phyloP scores from a whole-genome alignment of 768 basidiomycete genomes.

The Holtermanniella nyarrowii region DNA sequence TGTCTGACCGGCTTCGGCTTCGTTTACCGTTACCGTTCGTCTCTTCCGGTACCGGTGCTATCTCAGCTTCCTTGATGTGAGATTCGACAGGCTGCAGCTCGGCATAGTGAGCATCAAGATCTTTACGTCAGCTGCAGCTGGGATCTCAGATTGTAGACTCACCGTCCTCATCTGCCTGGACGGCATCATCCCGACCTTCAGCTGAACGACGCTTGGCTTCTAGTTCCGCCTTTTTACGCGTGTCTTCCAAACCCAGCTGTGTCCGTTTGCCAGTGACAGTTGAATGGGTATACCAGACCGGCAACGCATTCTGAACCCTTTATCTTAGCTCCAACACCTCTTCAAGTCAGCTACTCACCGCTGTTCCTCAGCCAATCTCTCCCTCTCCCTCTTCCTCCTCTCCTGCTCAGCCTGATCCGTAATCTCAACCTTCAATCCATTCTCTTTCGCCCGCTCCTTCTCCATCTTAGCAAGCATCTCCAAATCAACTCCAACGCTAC shows the following conservation, averaged over 20 bases:
- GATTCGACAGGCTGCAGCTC: slow-evolving; percentile 1
- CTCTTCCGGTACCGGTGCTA: not conserved
- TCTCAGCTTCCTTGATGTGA: slow-evolving; percentile 1
- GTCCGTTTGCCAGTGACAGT: slow-evolving; percentile 90
- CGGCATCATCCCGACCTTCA: not conserved
- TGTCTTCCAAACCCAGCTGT: slow-evolving; percentile 54
- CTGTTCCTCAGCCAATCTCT: slow-evolving; percentile 72
- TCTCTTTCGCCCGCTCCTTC: slow-evolving; percentile 55
- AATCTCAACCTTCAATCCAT: slow-evolving; percentile 57
- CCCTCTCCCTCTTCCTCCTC: slow-evolving; percentile 59
- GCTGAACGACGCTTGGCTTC: slow-evolving; percentile 2
- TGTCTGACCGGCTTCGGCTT: not conserved
- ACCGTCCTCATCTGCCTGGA: slow-evolving; percentile 14
- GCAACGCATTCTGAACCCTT: slow-evolving; percentile 74
- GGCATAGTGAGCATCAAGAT: slow-evolving; percentile 22
- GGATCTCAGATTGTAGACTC: not conserved
- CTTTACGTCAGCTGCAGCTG: slow-evolving; percentile 1
- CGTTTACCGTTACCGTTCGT: not conserved
- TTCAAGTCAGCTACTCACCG: slow-evolving; percentile 40
- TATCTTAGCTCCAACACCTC: not conserved
- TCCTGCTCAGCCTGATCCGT: slow-evolving; percentile 77
- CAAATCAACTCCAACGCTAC: slow-evolving; percentile 53
- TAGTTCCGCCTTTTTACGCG: slow-evolving; percentile 5
- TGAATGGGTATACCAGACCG: slow-evolving; percentile 90
- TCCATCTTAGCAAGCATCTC: slow-evolving; percentile 15